Base-by-base conservation (phyloP, 306 rosid species). In the Sindora glabra region DNA sequence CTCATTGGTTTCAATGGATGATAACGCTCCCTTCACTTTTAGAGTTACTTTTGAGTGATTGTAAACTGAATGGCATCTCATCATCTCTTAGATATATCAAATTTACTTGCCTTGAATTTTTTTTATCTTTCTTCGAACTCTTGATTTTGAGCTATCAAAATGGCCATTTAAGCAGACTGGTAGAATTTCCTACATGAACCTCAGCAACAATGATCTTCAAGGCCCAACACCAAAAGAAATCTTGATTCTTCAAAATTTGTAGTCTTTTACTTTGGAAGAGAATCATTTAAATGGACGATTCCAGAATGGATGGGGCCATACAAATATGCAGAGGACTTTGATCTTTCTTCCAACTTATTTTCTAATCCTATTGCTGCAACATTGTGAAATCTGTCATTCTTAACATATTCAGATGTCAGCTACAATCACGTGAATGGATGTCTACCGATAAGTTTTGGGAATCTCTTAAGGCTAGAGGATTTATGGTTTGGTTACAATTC, bases 61-160 rank as follows among this genome's bases (percentile, higher is more conserved):
- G 49, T 44, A 11, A 44, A 44, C 25, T 44, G 6, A 21, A 17
- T 44, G 17, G 18, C 49, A 44, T 15, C 5, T 15, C 10, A 15
- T 24, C 49, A 44, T 44, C 25, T 44, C 22, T 15, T 44, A 24
- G 3, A 24, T 15, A 44, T 44, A 24, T 21, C n/a, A 44, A 44
- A 5, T 16, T 44, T 44, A 44, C n/a, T 15, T 44, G 18, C 5
- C 49, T 44, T 18, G 1, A 5, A 1, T 32, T 7, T 32, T n/a
- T 10, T 71, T 37, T 64, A 61, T 62, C 42, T 61, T 15, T 71
- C 77, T 5, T 0, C 0, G 2, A 71, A 77, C 0, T 21, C 22
- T 76, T 17, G 46, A 48, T 30, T 67, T 67, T 58, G 38, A 59
- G 27, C 6, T 71, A 9, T 42, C 77, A 19, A 44, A 59, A 1